Conservation (phyloP, 768 basidiomycete species). For the Pholiota molesta region DNA sequence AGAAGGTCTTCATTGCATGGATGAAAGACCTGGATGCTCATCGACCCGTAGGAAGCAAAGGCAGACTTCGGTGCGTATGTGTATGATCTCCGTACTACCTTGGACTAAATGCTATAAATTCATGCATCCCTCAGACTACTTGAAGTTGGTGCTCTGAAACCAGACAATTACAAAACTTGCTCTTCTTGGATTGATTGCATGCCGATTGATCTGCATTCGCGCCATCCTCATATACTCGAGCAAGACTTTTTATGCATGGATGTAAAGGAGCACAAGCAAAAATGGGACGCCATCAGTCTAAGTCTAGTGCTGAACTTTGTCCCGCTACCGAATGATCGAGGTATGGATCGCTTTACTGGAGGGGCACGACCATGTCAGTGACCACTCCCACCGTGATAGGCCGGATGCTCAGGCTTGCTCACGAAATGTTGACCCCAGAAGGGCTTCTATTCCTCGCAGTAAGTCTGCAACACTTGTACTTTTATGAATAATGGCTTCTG, state of each 20-base stretch:
- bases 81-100: background rate
- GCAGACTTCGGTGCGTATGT: constrained; percentile 40
- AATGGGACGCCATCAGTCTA: constrained; percentile 83
- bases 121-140: constrained; percentile 57
- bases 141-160: constrained; percentile 87
- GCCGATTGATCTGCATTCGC: constrained; percentile 84
- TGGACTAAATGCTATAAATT: background rate
- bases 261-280: constrained; percentile 43
- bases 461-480: constrained; percentile 25
- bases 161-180: constrained; percentile 75
- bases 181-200: constrained; percentile 71
- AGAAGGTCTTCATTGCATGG: constrained; percentile 79
- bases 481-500: background rate
- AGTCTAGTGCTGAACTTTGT: constrained; percentile 93
- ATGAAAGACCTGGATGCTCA: constrained; percentile 55
- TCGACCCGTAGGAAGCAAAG: constrained; percentile 23
- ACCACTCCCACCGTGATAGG: constrained; percentile 41
- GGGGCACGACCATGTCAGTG: background rate
- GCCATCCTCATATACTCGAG: constrained; percentile 80
- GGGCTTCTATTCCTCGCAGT: constrained; percentile 77
- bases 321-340: constrained; percentile 72
- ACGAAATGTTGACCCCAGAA: constrained; percentile 51
- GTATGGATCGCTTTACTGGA: constrained; percentile 36
- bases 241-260: constrained; percentile 84
- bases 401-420: constrained; percentile 67